Base-by-base conservation (phyloP, 441 rosid species). In the Populus hybrid region DNA sequence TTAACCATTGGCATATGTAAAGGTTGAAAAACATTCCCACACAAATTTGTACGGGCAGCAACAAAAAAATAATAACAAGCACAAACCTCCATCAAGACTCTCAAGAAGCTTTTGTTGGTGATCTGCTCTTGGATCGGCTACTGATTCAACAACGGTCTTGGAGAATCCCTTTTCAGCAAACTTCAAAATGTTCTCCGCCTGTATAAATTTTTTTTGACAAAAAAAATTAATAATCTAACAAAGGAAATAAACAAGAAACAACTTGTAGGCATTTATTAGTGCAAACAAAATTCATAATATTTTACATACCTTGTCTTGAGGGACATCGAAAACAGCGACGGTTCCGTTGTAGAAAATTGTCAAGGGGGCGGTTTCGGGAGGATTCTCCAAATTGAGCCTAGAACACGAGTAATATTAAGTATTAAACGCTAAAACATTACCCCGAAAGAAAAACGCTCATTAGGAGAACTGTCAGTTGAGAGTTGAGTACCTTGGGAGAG, bases 341-440 rank as follows among this genome's bases (percentile, higher is more conserved):
- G 79, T 83, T 79, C 98, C 98, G 36, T 90, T 91, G 84, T 94
- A 94, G 81, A 94, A 94, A 19, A 95, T 92, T 3, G 99, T 95
- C 86, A 95, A 71, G 3, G 97, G 97, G 76, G 91, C 87, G 0
- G 87, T 78, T 71, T 82, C 88, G 24, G 77, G 66, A 8, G 75
- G 30, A 16, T 32, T 74, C 82, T 85, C 89, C 1, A 74, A 14
- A 26, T 65, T 65, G 4, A 74, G 32, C 81, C 88, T 88, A 73
- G 32, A 30, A 30, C 32, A 30, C 32, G 32, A 30, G 32, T 30
- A 30, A 30, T 30, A 30, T 30, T 30, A 30, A 30, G 32, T 30
- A 30, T 30, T 30, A 30, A 30, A 30, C 32, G 32, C 32, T 30
- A 76, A 30, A 69, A 1, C 7, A 4, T 7, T 3, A 19, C 34